Evolutionary conservation across 345 rosid species (phyloP), one percentile per base, ranked within the genome.

Genomic region (Sonneratia alba): DNA sequence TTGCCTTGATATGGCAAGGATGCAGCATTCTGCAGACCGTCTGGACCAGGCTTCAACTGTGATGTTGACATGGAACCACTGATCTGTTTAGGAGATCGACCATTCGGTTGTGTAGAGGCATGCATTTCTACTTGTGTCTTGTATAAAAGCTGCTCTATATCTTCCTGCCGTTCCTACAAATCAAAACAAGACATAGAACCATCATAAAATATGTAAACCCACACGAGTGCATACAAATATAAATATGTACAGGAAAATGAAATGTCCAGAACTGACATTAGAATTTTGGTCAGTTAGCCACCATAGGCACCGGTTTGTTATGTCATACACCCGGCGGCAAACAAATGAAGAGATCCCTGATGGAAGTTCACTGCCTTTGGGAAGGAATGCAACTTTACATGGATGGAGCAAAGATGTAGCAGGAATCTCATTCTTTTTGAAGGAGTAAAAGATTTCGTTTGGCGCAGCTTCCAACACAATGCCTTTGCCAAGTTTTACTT

Each of bases 371-470:
- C 76, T 73, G 48, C 91, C 96, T 86, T 84, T 88, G 7, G 87
- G 89, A 74, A 94, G 96, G 74, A 94, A 94, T 78, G 93, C 79
- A 81, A 94, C 96, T 86, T 94, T 94, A 86, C 98, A 94, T 16
- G 90, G 97, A 81, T 94, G 98, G 32, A 94, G 84, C 79, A 94
- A 74, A 0, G 93, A 91, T 74, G 87, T 89, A 78, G 95, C 89
- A 70, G 90, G 87, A 81, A 84, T 94, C 80, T 83, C 89, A 90
- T 90, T 94, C 95, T 89, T 77, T 67, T 91, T 97, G 83, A 94
- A 91, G 78, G 98, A 91, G 76, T 88, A 94, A 70, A 94, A 94
- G 72, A 94, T 62, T 81, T 94, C 93, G 92, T 94, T 94, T 16
- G 98, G 97, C 85, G 80, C 85, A 74, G 93, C 89, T 59, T 90